Conservation (phyloP, 495 filamentous ascomycete species). For the Penicillium fimorum region DNA sequence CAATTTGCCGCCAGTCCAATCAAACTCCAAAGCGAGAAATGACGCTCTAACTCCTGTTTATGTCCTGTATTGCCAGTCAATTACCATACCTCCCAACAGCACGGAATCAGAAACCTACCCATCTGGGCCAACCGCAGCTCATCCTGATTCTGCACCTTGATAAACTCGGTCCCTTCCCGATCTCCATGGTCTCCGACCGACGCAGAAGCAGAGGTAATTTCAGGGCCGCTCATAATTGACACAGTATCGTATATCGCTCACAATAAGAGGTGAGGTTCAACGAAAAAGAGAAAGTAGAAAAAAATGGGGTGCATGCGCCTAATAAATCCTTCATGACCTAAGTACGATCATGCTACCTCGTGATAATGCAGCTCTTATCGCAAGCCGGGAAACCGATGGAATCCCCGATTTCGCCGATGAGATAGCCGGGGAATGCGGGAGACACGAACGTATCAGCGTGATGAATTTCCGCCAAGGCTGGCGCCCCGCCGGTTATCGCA, state of each 20-base stretch:
- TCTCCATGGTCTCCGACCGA: not conserved
- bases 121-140: conserved; percentile 44
- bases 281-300: not conserved
- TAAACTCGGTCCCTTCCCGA: not conserved
- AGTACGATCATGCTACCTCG: conserved; percentile 6
- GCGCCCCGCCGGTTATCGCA: not conserved
- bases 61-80: conserved; percentile 29
- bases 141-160: conserved; percentile 33
- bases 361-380: conserved; percentile 21
- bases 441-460: conserved; percentile 13
- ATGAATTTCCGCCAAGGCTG: not conserved
- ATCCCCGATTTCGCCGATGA: conserved; percentile 22
- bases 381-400: conserved; percentile 5
- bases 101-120: conserved; percentile 26
- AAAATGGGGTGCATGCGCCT: not conserved
- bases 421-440: conserved; percentile 12
- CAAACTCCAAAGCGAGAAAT: conserved; percentile 42
- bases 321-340: conserved; percentile 6
- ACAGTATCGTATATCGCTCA: not conserved
- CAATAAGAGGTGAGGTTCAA: not conserved
- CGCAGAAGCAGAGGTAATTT: conserved; percentile 6
- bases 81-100: not conserved
- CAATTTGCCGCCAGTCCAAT: conserved; percentile 42
- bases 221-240: conserved; percentile 10
- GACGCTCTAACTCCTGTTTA: conserved; percentile 40